Percentiles rank a stretch among this genome's conserved stretches.
These are phyloP conservation scores for Lecanicillium sp. DNA, from an alignment of 2,329 filamentous ascomycete species.

Conservation along the genomic window DNA sequence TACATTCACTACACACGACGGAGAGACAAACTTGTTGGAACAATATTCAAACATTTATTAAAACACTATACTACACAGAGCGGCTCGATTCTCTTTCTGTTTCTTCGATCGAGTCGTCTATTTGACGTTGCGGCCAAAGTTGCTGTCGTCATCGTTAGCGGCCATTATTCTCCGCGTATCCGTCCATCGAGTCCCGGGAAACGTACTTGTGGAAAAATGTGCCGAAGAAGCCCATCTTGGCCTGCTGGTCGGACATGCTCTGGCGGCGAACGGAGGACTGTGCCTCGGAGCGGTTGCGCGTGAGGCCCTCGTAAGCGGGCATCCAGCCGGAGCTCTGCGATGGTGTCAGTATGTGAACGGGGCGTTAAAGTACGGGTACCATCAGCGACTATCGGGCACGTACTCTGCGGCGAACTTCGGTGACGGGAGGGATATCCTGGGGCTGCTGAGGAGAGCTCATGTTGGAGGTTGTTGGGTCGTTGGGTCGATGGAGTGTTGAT, in stretches of 20 bases:
- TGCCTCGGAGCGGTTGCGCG: conserved; percentile 42
- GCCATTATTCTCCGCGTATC: too few relatives aligned
- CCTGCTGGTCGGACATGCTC: conserved; percentile 49
- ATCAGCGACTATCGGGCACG: neutral
- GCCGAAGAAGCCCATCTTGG: conserved; percentile 43
- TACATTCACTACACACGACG: too few relatives aligned
- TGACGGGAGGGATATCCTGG: conserved; percentile 1
- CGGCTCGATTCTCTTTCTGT: neutral
- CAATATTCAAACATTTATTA: neutral
- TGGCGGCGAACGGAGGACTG: conserved; percentile 44
- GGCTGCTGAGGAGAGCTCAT: conserved; percentile 4
- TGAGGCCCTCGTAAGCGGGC: conserved; percentile 44
- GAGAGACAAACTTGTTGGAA: too few relatives aligned
- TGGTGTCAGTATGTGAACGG: neutral
- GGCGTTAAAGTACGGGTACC: too few relatives aligned
- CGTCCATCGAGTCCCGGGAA: neutral
- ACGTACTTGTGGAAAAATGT: conserved; percentile 53
- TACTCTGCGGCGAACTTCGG: conserved; percentile 7
- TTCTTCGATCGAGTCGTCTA: neutral
- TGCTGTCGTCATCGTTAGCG: conserved; percentile 2
- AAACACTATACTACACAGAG: conserved; percentile 1
- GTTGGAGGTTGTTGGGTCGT: neutral
- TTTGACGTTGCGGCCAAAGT: conserved; percentile 12
- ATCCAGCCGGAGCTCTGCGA: conserved; percentile 42
- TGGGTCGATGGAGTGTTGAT: neutral